Conservation (phyloP, 805 yeast genomes). For the Cyberlindnera nakhonratchasimensis region DNA sequence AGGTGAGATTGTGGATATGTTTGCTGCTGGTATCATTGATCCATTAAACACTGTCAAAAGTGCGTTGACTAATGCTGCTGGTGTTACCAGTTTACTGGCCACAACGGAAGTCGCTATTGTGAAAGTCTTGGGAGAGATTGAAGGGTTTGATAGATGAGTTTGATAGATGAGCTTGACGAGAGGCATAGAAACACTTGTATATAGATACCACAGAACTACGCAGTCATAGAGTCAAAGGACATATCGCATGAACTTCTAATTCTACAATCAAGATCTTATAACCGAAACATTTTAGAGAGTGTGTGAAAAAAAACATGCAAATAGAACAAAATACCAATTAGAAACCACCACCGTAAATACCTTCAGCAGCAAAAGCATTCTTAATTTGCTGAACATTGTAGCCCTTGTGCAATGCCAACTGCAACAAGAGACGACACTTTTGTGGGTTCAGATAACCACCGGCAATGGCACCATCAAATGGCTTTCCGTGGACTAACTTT, state of each 20-base stretch:
- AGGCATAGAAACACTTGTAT: background rate
- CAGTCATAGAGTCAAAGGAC: background rate
- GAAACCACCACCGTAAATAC: constrained; percentile 40
- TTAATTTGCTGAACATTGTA: constrained; percentile 34
- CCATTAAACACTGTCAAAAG: constrained; percentile 97
- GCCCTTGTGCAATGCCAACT: constrained; percentile 44
- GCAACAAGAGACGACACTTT: constrained; percentile 55
- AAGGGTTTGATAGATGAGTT: constrained; percentile 19
- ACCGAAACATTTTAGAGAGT: no score
- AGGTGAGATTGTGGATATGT: constrained; percentile 94
- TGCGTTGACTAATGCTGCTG: constrained; percentile 93
- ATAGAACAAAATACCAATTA: background rate
- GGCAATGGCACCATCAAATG: constrained; percentile 45
- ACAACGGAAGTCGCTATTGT: constrained; percentile 98
- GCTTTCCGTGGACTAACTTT: constrained; percentile 28
- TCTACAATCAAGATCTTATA: no score
- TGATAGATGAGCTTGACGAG: background rate
- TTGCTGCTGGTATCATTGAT: constrained; percentile 95
- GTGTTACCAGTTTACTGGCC: constrained; percentile 95
- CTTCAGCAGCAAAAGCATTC: constrained; percentile 34
- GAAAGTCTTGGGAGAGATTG: constrained; percentile 56
- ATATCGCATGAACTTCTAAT: no score
- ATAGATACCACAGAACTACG: background rate
- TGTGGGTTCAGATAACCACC: constrained; percentile 67
- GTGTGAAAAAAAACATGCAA: background rate